Percentiles rank a stretch among this genome's conserved stretches.
Evolutionary conservation across 2,329 filamentous ascomycete genomes (phyloP).

Genomic region (Trematosphaeria pertusa): DNA sequence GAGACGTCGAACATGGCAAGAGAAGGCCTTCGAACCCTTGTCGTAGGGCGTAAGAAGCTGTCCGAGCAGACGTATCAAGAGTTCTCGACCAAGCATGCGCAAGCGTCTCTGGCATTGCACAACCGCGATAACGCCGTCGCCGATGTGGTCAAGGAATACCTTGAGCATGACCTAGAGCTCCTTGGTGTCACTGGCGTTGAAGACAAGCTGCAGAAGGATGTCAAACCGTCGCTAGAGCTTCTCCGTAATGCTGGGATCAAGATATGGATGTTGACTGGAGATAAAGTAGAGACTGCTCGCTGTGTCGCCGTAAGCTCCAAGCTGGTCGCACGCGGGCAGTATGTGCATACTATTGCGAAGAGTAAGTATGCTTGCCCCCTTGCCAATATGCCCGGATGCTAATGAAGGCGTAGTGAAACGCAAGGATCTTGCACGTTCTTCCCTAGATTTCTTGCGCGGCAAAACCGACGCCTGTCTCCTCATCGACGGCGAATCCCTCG

Average conservation of each 20-base stretch:
- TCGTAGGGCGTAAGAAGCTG: conserved; percentile 90
- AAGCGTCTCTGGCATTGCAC: conserved; percentile 80
- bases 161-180: conserved; percentile 89
- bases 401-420: conserved; percentile 64
- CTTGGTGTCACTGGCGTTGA: conserved; percentile 98
- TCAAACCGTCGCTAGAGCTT: conserved; percentile 93
- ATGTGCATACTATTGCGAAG: conserved; percentile 91
- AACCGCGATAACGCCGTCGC: conserved; percentile 84
- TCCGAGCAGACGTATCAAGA: conserved; percentile 80
- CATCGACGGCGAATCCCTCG: conserved; percentile 91
- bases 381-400: background rate
- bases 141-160: conserved; percentile 76
- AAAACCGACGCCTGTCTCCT: conserved; percentile 87
- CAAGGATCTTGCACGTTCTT: conserved; percentile 84
- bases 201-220: conserved; percentile 93
- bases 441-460: conserved; percentile 85
- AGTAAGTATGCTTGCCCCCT: conserved; percentile 37
- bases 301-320: conserved; percentile 97
- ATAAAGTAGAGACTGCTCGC: conserved; percentile 96
- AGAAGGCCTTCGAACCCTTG: conserved; percentile 90
- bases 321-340: conserved; percentile 89
- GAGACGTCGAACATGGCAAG: conserved; percentile 99
- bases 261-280: conserved; percentile 99
- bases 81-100: conserved; percentile 76
- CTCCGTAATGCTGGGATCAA: conserved; percentile 97